Conservation (phyloP, 2,329 filamentous ascomycete genomes). For the Nothopassalora personata region DNA sequence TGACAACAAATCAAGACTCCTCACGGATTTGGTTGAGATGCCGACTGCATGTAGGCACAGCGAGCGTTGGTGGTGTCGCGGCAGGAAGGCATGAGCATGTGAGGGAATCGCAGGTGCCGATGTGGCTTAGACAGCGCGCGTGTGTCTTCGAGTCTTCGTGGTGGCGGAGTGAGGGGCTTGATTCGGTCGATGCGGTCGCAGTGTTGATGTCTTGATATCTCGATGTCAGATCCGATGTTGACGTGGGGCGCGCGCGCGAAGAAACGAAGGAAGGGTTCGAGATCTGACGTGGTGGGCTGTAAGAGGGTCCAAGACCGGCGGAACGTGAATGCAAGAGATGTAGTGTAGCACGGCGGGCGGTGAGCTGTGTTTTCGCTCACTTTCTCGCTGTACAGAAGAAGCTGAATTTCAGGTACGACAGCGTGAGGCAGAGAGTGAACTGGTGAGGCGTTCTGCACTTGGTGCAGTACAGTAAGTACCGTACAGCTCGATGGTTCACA, state of each 20-base stretch:
- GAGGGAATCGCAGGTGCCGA: constrained; percentile 2
- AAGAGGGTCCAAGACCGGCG: neutral
- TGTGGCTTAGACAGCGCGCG: neutral
- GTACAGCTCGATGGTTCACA: neutral
- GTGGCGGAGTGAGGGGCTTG: neutral
- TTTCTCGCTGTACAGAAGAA: neutral
- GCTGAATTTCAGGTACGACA: neutral
- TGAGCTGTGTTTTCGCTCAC: neutral
- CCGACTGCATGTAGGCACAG: constrained; percentile 1
- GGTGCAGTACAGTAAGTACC: neutral
- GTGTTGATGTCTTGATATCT: neutral
- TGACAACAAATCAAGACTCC: constrained; percentile 9
- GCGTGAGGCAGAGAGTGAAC: neutral
- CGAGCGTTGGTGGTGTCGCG: neutral
- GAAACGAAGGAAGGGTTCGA: neutral
- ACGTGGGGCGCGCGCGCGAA: neutral
- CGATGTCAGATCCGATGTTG: neutral
- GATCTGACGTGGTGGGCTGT: neutral
- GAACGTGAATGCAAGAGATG: neutral
- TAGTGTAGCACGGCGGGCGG: neutral
- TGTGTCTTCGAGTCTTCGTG: neutral
- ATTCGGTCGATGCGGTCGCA: neutral
- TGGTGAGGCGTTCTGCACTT: neutral
- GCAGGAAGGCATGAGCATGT: constrained; percentile 11
- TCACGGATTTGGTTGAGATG: constrained; percentile 2